Base-by-base conservation (phyloP, 129 eudicot species). In the Flaveria brownii region DNA sequence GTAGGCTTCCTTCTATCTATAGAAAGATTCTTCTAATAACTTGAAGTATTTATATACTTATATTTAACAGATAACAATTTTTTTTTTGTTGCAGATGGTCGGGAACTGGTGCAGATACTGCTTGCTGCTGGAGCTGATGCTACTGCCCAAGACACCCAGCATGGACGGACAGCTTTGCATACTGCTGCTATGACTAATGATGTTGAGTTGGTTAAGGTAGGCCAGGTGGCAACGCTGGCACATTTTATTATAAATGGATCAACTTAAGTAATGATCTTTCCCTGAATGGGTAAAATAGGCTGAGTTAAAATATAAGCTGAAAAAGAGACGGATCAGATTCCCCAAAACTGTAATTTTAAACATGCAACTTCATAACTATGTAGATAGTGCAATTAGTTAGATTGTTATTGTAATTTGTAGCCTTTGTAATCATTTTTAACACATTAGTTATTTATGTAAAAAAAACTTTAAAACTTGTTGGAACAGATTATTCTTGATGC, bases 101-200 rank as follows among this genome's bases (percentile, higher is more conserved):
- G 99, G 85, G 99, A 94, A 83, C 71, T 94, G 74, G 99, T 91
- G 41, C 85, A 72, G 64, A 71, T 87, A 73, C 83, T 94, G 63
- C 97, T 94, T 30, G 89, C 92, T 83, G 94, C 96, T 41, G 94
- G 97, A 70, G 97, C 99, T 36, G 92, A 94, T 86, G 89, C 96
- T 68, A 85, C 88, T 65, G 97, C 97, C 55, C 93, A 91, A 83
- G 99, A 91, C 84, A 77, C 84, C 56, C 96, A 86, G 65, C 93
- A 94, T 70, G 84, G 90, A 36, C 86, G 92, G 66, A 94, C 97
- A 46, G 99, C 96, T 75, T 76, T 94, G 81, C 99, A 94, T 75
- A 91, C 94, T 45, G 99, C 99, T 81, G 91, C 99, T 45, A 91
- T 91, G 97, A 87, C 85, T 51, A 91, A 94, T 78, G 96, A 94